Conservation (phyloP, 2,329 filamentous ascomycete genomes). For the Apiospora marii region DNA sequence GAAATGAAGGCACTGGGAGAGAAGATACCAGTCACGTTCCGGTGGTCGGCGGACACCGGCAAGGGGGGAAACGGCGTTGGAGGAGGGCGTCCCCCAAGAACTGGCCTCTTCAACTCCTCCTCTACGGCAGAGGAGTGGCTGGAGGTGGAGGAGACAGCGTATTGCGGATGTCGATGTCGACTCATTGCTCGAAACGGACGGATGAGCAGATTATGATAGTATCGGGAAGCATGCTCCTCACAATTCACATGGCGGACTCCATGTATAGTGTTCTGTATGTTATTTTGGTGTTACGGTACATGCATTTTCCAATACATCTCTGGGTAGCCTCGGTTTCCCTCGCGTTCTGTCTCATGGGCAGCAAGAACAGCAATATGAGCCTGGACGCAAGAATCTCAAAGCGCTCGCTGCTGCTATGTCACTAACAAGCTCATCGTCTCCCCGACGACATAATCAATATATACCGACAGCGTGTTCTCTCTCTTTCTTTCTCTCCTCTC, state of each 20-base stretch:
- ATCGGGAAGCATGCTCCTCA: background rate
- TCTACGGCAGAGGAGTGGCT: background rate
- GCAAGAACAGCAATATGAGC: background rate
- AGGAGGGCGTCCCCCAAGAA: background rate
- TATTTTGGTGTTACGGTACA: background rate
- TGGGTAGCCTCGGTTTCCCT: background rate
- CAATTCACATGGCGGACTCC: background rate
- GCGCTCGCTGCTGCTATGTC: background rate
- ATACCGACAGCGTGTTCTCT: background rate
- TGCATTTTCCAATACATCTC: background rate
- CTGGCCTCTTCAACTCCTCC: too few species aligned
- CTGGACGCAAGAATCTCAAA: background rate
- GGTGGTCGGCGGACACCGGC: background rate
- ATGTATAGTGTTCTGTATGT: background rate
- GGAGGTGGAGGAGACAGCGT: background rate
- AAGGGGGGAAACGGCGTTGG: background rate
- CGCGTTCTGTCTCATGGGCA: background rate
- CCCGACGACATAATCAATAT: background rate
- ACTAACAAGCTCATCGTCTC: background rate
- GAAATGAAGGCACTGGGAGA: constrained; percentile 1
- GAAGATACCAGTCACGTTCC: background rate
- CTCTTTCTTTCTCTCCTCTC: background rate
- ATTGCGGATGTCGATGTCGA: background rate
- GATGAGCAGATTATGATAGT: background rate
- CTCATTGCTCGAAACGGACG: constrained; percentile 2